Base-by-base conservation (phyloP, 208 protist species). In the Lotmaria passim region DNA sequence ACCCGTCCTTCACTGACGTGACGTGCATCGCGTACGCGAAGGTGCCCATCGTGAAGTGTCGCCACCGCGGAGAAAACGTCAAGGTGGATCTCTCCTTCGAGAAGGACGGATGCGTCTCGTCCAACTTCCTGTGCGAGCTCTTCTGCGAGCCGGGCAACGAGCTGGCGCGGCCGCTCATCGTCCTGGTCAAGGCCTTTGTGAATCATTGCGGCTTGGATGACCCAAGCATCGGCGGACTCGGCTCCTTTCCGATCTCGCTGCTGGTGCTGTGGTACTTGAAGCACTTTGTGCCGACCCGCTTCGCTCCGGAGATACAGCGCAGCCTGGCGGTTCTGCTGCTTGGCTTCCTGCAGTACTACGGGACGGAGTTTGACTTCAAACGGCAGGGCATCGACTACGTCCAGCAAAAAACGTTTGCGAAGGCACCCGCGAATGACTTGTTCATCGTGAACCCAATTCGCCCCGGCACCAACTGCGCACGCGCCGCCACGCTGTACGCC, bases 1-100 rank as follows among this genome's bases (percentile, higher is more conserved):
- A 74, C 17, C 53, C 53, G 0, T 0, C 19, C 0, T 94, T 96
- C 67, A 56, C 30, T 5, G 46, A 55, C 47, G 61, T 94, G 36
- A 30, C 59, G 14, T 63, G 33, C 15, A 93, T 96, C 53, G 65
- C 74, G 2, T 75, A 90, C 31, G 89, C 91, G 14, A 81, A 80
- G 52, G 89, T 96, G 30, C 91, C 91, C 11, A 93, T 96, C 53
- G 82, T 96, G 23, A 96, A 96, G 81, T 89, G 85, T 53, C 30
- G 69, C 0, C 88, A 93, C 68, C 70, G 74, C 34, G 11, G 51
- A 26, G 51, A 61, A 19, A 50, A 65, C n/a, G 63, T 80, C 12
- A 73, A 84, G 31, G 79, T 96, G 14, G 91, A 96, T 61, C 60
- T 96, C 44, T 90, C 83, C 23, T 96, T 96, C 36, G 65, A 86